Evolutionary conservation across 257 asterid species (phyloP).

Genomic region (Primulina tabacum): DNA sequence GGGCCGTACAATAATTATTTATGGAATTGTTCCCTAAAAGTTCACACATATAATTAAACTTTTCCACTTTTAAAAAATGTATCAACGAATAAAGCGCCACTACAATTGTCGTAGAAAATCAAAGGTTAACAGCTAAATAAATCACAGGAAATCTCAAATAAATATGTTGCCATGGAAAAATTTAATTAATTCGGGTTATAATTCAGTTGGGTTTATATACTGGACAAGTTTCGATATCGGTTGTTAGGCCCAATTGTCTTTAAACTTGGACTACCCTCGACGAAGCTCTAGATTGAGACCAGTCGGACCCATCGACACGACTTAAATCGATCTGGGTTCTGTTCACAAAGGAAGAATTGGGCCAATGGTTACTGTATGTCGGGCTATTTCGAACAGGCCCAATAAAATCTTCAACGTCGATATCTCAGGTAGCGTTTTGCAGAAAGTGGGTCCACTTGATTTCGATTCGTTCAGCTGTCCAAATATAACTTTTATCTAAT

Average conservation of each 20-base stretch:
- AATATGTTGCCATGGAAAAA: background rate
- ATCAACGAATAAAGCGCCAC: no score
- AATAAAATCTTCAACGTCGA: no score
- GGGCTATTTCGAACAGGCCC: background rate
- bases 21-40: background rate
- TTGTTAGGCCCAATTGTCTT: background rate
- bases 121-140: no score
- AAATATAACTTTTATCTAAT: background rate
- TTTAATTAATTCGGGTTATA: no score
- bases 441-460: background rate
- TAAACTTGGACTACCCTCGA: background rate
- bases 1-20: no score
- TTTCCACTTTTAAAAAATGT: no score
- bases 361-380: background rate
- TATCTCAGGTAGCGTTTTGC: no score
- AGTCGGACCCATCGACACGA: background rate
- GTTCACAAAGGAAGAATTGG: background rate
- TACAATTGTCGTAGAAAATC: no score
- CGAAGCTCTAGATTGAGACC: background rate
- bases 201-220: no score
- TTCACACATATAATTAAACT: background rate
- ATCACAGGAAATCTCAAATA: no score
- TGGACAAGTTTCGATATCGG: no score
- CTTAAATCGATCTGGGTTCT: background rate
- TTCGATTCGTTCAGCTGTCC: background rate